Evolutionary conservation across 2,329 filamentous ascomycete species (phyloP).

Genomic region (Neofusicoccum sp.): DNA sequence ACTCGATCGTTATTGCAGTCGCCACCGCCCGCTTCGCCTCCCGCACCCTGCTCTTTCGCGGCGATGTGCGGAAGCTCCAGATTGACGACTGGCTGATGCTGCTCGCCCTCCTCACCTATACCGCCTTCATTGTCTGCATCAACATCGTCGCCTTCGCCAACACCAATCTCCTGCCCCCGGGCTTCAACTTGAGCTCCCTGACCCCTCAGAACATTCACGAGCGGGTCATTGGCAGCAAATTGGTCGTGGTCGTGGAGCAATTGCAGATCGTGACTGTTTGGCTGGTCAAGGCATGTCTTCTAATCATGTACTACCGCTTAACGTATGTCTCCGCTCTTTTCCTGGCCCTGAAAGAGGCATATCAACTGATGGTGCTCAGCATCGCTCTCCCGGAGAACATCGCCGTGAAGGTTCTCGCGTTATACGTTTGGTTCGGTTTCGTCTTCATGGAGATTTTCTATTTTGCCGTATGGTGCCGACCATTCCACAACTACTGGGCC

Average conservation of each 20-base stretch:
- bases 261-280: conserved; percentile 38
- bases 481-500: conserved; percentile 38
- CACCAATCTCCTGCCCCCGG: conserved; percentile 46
- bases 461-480: conserved; percentile 40
- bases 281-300: conserved; percentile 34
- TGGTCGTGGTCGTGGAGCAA: conserved; percentile 40
- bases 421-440: conserved; percentile 35
- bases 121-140: conserved; percentile 49
- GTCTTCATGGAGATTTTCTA: conserved; percentile 42
- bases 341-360: background rate
- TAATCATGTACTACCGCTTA: conserved; percentile 39
- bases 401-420: conserved; percentile 32
- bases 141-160: conserved; percentile 42
- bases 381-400: conserved; percentile 34
- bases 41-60: conserved; percentile 43
- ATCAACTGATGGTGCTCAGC: background rate
- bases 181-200: conserved; percentile 45
- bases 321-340: conserved; percentile 26
- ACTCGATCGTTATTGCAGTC: conserved; percentile 40
- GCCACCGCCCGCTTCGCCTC: conserved; percentile 42
- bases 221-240: conserved; percentile 40
- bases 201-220: conserved; percentile 32
- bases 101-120: conserved; percentile 50
- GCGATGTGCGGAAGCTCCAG: conserved; percentile 50
- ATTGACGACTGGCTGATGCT: conserved; percentile 60